phyloP scores from a whole-genome alignment of 352 stramenopile genomes.

The Globisporangium megalacanthum region DNA sequence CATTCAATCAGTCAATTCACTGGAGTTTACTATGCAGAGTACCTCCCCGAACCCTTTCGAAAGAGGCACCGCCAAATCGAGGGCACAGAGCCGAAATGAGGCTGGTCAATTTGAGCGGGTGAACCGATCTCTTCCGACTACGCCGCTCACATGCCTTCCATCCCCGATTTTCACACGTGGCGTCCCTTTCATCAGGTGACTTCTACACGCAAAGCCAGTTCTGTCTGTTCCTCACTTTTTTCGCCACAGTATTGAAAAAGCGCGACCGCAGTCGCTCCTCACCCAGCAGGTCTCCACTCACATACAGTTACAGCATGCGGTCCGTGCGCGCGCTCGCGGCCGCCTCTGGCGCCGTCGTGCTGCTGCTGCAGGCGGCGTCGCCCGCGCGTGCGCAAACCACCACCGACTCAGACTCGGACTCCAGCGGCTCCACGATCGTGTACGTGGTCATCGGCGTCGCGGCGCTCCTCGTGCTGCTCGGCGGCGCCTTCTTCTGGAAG shows the following conservation, averaged over 20 bases:
- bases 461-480: conserved; percentile 39
- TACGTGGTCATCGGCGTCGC: conserved; percentile 55
- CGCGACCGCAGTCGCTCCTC: not conserved
- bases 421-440: conserved; percentile 35
- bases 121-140: not conserved
- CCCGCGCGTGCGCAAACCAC: conserved; percentile 4
- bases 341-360: not conserved
- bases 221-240: not conserved
- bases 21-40: too few relatives aligned
- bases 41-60: too few relatives aligned
- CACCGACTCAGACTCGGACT: conserved; percentile 10
- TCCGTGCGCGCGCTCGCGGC: conserved; percentile 4
- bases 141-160: not conserved
- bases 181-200: not conserved
- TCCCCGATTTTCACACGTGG: not conserved
- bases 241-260: not conserved
- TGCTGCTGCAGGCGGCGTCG: conserved; percentile 9
- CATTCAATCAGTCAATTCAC: too few relatives aligned
- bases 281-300: not conserved
- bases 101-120: not conserved
- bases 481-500: conserved; percentile 47
- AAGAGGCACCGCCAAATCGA: not conserved
- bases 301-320: not conserved
- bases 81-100: not conserved
- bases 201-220: conserved; percentile 1